A percentile compares a stretch with the other conserved stretches of the same genome.
These are phyloP conservation scores for Pestalotiopsis sp. DNA, from an alignment of 2,329 filamentous ascomycete species.

Conservation along the genomic window DNA sequence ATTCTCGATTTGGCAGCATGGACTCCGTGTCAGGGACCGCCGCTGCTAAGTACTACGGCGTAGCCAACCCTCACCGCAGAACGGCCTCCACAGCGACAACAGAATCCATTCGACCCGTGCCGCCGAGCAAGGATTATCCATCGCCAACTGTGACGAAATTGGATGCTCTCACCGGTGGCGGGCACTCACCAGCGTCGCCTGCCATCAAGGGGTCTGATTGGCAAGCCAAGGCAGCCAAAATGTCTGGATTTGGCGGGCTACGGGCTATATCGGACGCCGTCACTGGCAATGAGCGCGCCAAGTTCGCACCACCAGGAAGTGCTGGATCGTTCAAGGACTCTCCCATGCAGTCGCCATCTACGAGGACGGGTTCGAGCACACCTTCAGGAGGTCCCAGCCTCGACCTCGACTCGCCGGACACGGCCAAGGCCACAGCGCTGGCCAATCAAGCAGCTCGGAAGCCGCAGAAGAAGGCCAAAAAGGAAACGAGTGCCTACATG, in stretches of 20 bases:
- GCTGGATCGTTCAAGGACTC: constrained; percentile 56
- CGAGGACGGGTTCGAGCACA: constrained; percentile 76
- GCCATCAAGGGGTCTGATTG: constrained; percentile 53
- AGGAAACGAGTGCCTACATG: constrained; percentile 92
- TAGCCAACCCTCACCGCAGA: constrained; percentile 55
- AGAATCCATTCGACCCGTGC: constrained; percentile 53
- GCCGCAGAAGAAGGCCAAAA: constrained; percentile 74
- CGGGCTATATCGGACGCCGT: constrained; percentile 83
- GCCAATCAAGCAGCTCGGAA: constrained; percentile 41
- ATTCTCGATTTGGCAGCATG: constrained; percentile 78
- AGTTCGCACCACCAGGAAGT: constrained; percentile 47
- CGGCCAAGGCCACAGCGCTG: constrained; percentile 54
- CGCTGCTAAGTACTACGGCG: constrained; percentile 71
- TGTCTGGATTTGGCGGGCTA: constrained; percentile 65
- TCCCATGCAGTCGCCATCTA: constrained; percentile 60
- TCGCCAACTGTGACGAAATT: constrained; percentile 64
- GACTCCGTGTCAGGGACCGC: constrained; percentile 73
- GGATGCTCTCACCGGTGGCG: constrained; percentile 41
- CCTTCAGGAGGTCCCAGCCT: constrained; percentile 70
- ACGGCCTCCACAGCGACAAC: constrained; percentile 63
- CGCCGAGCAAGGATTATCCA: constrained; percentile 55
- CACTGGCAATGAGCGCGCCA: constrained; percentile 54
- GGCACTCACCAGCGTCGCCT: constrained; percentile 46
- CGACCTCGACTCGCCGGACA: constrained; percentile 76
- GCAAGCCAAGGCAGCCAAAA: constrained; percentile 57